Evolutionary conservation across 2,329 filamentous ascomycete species (phyloP).

Genomic region (Aspergillus quadrilineatus): DNA sequence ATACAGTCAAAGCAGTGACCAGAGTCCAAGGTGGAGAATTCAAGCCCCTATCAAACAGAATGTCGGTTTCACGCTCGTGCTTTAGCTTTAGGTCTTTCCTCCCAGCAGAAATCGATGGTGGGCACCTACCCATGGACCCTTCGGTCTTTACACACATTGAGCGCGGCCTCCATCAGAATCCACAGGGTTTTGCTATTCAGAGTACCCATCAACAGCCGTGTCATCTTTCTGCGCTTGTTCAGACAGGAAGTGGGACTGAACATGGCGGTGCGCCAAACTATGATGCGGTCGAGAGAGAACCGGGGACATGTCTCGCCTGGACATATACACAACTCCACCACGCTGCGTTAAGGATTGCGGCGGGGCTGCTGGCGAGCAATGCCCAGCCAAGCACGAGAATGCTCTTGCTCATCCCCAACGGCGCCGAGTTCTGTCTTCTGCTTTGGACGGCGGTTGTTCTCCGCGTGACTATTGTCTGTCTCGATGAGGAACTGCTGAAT

Average conservation of each 20-base stretch:
- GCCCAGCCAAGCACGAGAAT: neutral
- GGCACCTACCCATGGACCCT: neutral
- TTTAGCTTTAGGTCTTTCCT: neutral
- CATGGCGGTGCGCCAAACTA: neutral
- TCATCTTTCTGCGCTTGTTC: neutral
- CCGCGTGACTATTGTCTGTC: neutral
- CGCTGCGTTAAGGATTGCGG: neutral
- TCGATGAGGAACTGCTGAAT: neutral
- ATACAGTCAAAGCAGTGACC: too few relatives aligned
- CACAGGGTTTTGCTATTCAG: neutral
- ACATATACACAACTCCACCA: slow-evolving; percentile 4
- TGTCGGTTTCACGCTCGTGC: neutral
- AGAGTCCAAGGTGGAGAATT: too few relatives aligned
- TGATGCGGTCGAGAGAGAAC: neutral
- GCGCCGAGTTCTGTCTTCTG: neutral
- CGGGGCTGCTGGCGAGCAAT: neutral
- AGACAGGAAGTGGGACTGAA: neutral
- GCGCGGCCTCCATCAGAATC: neutral
- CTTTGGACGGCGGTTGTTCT: neutral
- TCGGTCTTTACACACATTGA: slow-evolving; percentile 1
- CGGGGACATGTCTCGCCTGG: neutral
- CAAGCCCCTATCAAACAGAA: too few relatives aligned
- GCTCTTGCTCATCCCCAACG: slow-evolving; percentile 1
- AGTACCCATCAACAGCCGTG: neutral
- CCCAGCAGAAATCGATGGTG: neutral